phyloP scores from a whole-genome alignment of 2,329 filamentous ascomycete species.

The Alternaria incomplexa region DNA sequence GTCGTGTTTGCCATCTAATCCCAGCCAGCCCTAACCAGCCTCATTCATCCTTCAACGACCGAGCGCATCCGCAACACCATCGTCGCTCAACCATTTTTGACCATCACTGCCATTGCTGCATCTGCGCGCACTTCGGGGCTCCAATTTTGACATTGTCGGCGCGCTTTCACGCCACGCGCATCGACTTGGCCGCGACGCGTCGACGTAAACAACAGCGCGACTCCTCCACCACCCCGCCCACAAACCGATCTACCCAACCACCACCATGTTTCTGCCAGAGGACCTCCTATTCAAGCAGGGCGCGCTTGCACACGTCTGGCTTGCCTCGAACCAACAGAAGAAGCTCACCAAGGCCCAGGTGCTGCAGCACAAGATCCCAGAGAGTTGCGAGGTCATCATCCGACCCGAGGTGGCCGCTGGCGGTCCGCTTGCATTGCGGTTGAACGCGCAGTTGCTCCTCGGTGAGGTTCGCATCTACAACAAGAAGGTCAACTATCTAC shows the following conservation, averaged over 20 bases:
- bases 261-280: constrained; percentile 94
- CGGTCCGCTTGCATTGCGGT: constrained; percentile 90
- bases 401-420: constrained; percentile 68
- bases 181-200: constrained; percentile 36
- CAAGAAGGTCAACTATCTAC: constrained; percentile 91
- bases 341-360: constrained; percentile 98
- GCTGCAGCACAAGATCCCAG: constrained; percentile 89
- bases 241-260: constrained; percentile 13
- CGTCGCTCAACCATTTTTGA: constrained; percentile 18
- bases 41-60: constrained; percentile 21
- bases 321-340: constrained; percentile 96
- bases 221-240: constrained; percentile 18
- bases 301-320: constrained; percentile 95
- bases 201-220: constrained; percentile 42
- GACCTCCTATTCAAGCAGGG: constrained; percentile 95
- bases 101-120: constrained; percentile 31
- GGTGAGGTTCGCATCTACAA: constrained; percentile 98
- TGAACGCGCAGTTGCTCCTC: constrained; percentile 91
- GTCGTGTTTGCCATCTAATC: constrained; percentile 11
- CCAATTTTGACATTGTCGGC: constrained; percentile 23
- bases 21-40: constrained; percentile 17
- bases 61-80: constrained; percentile 31
- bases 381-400: constrained; percentile 94
- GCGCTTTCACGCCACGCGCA: constrained; percentile 32
- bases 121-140: constrained; percentile 24